Evolutionary conservation across 495 filamentous ascomycete species (phyloP).

Genomic region (Rostrohypoxylon terebratum): DNA sequence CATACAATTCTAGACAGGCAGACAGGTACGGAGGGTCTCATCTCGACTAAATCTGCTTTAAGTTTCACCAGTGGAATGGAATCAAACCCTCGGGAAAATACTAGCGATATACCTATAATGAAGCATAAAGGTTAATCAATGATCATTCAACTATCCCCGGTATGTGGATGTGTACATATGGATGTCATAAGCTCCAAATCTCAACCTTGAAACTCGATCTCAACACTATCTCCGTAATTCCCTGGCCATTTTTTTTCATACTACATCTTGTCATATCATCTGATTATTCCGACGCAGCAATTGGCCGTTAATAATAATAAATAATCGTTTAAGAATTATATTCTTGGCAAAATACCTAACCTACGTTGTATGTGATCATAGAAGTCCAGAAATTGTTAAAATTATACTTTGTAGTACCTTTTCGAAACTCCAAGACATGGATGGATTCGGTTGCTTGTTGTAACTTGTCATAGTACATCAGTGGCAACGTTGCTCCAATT

Average conservation of each 20-base stretch:
- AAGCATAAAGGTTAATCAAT: conserved; percentile 3
- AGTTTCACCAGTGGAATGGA: conserved; percentile 39
- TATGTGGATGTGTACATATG: conserved; percentile 7
- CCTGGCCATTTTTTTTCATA: not conserved
- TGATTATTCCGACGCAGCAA: not conserved
- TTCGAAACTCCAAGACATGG: not conserved
- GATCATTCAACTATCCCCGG: not conserved
- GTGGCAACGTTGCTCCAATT: conserved; percentile 34
- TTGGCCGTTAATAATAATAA: not conserved
- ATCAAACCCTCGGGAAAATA: conserved; percentile 7
- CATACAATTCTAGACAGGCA: conserved; percentile 21
- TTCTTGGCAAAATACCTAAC: not conserved
- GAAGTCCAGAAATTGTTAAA: not conserved
- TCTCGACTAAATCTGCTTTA: conserved; percentile 19
- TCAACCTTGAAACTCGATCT: not conserved
- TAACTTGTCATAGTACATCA: conserved; percentile 33
- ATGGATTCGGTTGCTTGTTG: conserved; percentile 26
- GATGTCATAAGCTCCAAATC: conserved; percentile 1
- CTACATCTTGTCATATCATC: not conserved
- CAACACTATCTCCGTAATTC: conserved; percentile 1
- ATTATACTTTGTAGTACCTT: not conserved
- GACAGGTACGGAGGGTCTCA: conserved; percentile 27
- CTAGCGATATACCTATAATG: not conserved
- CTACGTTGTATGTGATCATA: not conserved
- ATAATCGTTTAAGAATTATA: not conserved